Conservation (phyloP, 2,329 filamentous ascomycete species). For the Beauveria scarabaeidicola region DNA sequence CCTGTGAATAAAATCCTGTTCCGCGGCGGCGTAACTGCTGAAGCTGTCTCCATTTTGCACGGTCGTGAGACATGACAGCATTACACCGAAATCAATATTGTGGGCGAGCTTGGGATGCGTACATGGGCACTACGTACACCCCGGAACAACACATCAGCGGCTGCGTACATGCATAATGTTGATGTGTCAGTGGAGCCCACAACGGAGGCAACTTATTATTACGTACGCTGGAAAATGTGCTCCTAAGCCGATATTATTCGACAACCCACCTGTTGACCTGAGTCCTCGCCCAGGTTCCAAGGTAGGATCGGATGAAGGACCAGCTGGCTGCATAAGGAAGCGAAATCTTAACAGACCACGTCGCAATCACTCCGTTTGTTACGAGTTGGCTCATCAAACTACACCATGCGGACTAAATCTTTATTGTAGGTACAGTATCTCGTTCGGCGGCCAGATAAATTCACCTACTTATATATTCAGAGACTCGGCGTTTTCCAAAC, state of each 20-base stretch:
- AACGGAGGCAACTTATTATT: background rate
- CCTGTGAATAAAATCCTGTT: too few species aligned
- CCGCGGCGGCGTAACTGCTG: too few species aligned
- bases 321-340: background rate
- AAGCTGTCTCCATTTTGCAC: too few species aligned
- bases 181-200: background rate
- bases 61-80: too few species aligned
- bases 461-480: too few species aligned
- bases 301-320: background rate
- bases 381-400: too few species aligned
- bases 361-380: background rate
- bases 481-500: too few species aligned
- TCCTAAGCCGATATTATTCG: background rate
- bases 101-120: background rate
- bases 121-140: background rate
- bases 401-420: background rate
- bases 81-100: too few species aligned
- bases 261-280: too few species aligned
- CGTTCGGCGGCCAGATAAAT: too few species aligned
- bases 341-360: background rate
- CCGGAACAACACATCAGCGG: background rate
- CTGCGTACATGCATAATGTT: background rate
- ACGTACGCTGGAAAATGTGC: background rate
- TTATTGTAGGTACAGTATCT: too few species aligned
- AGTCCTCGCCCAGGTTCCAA: background rate